Conservation (phyloP, 192 early-diverging fungal genomes). For the Coemansia sp. region DNA sequence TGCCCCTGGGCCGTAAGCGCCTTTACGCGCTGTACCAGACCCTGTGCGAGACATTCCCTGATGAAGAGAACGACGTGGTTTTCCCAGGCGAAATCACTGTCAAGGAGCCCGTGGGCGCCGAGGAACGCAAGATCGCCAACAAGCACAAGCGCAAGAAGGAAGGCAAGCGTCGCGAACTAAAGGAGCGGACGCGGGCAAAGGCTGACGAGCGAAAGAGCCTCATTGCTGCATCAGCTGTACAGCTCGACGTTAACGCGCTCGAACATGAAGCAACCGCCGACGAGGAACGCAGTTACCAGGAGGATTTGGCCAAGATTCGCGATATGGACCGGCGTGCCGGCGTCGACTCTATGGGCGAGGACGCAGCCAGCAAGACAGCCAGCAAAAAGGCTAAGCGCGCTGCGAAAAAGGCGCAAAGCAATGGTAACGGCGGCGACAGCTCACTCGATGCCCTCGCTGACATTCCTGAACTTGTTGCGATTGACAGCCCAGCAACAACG, state of each 20-base stretch:
- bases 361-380: background rate
- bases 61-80: constrained; percentile 38
- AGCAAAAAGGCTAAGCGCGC: constrained; percentile 39
- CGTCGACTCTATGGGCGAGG: constrained; percentile 8
- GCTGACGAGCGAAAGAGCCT: constrained; percentile 8
- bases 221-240: constrained; percentile 6
- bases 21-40: constrained; percentile 44
- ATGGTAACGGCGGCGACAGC: background rate
- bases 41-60: constrained; percentile 47
- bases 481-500: background rate
- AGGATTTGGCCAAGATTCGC: constrained; percentile 40
- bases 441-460: constrained; percentile 7
- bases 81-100: constrained; percentile 20
- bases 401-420: constrained; percentile 25
- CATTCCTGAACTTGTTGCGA: constrained; percentile 24
- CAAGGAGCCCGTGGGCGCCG: constrained; percentile 29
- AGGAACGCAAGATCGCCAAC: constrained; percentile 40
- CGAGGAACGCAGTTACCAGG: constrained; percentile 31
- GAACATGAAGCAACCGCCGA: constrained; percentile 32
- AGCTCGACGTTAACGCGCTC: constrained; percentile 45
- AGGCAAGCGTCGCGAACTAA: constrained; percentile 27
- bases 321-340: constrained; percentile 41
- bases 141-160: constrained; percentile 46
- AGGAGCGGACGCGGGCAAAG: constrained; percentile 31
- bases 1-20: constrained; percentile 37